These are phyloP conservation scores for Lipomyces kockii DNA, from an alignment of 805 yeast species.

Conservation along the genomic window DNA sequence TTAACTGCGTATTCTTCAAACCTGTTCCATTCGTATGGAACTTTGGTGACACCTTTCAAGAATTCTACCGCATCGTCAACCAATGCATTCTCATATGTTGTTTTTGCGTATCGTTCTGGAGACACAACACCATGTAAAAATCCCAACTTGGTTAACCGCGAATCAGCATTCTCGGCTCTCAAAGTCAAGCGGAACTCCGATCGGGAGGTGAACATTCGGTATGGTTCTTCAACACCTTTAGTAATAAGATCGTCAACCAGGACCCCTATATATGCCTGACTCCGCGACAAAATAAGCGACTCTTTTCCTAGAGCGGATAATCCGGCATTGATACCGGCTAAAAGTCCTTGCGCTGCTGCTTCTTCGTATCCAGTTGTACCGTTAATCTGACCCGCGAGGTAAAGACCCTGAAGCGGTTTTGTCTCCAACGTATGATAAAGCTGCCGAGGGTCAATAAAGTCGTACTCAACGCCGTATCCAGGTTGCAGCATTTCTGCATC, in stretches of 20 bases:
- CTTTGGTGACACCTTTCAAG: constrained; percentile 52
- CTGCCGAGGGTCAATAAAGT: constrained; percentile 92
- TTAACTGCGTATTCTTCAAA: constrained; percentile 45
- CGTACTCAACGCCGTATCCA: constrained; percentile 99
- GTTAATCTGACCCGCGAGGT: constrained; percentile 94
- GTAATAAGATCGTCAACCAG: constrained; percentile 91
- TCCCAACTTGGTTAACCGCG: constrained; percentile 76
- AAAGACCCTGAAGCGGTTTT: constrained; percentile 74
- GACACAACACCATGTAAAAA: constrained; percentile 67
- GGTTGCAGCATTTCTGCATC: constrained; percentile 89
- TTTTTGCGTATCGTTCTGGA: constrained; percentile 59
- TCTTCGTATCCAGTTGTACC: constrained; percentile 99
- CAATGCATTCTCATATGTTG: constrained; percentile 49
- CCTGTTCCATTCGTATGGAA: constrained; percentile 67
- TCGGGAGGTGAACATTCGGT: constrained; percentile 96
- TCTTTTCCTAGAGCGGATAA: constrained; percentile 50
- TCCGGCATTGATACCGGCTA: constrained; percentile 97
- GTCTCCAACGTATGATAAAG: constrained; percentile 79
- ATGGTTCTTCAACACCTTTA: constrained; percentile 96
- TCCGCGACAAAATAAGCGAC: constrained; percentile 64
- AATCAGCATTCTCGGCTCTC: constrained; percentile 93
- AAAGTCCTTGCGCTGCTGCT: constrained; percentile 94
- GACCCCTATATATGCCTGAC: constrained; percentile 91
- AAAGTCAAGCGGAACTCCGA: constrained; percentile 91
- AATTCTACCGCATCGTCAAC: constrained; percentile 54